phyloP scores from a whole-genome alignment of 208 protist species.

The Leishmania guyanensis region DNA sequence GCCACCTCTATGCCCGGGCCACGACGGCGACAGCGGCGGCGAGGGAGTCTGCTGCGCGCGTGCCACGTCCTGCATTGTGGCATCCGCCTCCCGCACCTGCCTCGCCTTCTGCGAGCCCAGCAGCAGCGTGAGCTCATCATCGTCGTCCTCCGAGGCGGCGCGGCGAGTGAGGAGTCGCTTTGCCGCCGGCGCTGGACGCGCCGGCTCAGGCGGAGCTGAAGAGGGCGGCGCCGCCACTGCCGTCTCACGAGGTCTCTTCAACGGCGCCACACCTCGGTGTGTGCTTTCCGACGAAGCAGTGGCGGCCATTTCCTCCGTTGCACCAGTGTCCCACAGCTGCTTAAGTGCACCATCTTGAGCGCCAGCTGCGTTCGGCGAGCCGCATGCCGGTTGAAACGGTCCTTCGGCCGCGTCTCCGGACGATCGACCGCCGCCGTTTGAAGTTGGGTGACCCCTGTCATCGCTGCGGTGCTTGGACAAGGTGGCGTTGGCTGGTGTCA shows the following conservation, averaged over 20 bases:
- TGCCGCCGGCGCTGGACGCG: background rate
- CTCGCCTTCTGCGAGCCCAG: constrained; percentile 61
- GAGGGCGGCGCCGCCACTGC: background rate
- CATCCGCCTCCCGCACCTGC: constrained; percentile 38
- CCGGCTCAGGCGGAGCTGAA: constrained; percentile 1
- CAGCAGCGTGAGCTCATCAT: constrained; percentile 80
- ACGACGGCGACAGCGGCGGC: background rate
- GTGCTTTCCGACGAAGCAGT: background rate
- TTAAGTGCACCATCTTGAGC: background rate
- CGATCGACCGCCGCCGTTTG: background rate
- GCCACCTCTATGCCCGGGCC: background rate
- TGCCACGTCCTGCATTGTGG: constrained; percentile 10
- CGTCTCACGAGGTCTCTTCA: constrained; percentile 8
- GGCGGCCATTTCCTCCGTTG: background rate
- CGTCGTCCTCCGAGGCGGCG: constrained; percentile 28
- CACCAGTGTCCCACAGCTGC: background rate
- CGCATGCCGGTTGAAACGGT: background rate
- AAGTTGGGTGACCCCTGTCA: background rate
- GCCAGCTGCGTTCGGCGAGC: constrained; percentile 2
- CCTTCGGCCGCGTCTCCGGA: constrained; percentile 10
- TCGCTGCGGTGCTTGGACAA: background rate
- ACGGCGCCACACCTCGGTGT: background rate
- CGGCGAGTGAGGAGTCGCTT: constrained; percentile 20
- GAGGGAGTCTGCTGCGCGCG: constrained; percentile 10
- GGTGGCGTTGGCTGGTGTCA: background rate